Base-by-base conservation (phyloP, 768 basidiomycete species). In the Boletus reticulatus region DNA sequence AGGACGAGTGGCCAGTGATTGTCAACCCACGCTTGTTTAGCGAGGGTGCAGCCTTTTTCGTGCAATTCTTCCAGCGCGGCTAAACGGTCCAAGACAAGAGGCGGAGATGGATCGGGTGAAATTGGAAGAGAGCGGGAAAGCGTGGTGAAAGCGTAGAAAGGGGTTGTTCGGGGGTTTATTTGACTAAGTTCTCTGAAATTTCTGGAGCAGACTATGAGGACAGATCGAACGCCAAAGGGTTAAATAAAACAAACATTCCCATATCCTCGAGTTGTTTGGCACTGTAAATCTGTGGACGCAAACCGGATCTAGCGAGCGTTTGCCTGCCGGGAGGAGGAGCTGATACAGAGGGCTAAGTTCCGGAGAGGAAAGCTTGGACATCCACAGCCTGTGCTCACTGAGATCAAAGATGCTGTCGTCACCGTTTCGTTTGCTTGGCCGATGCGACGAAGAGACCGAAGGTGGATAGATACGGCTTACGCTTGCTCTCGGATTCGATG, bases 1-100 rank as follows among this genome's bases (percentile, higher is more conserved):
- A 99, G 78, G 31, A 98, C 84, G 43, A 94, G 73, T 11, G 75
- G 70, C 91, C 94, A 99, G 62, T 97, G 94, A 63, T 98, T 98
- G 48, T 89, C 82, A 1, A 97, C 85, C 97, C 97, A 99, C 22
- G 77, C 71, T 59, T 84, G 76, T 9, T 85, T 89, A 3, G 83
- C 89, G 22, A 92, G 78, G 3, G 64, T 68, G 58, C 92, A 94
- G 0, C 88, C 90, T 10, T 67, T 74, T 22, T 69, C 68, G 4
- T 78, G 72, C 11, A 94, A 72, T 55, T 84, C 76, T 24, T 78
- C 68, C 17, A 88, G 72, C 2, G 84, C 88, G 13, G 78, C 80
- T 2, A 73, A 60, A n/a, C 84, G 73, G 12, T 81, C 87, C 0
- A 84, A 73, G 24, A 58, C 53, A 59, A 61, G 42, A 54, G 66